Evolutionary conservation across 768 basidiomycete genomes (phyloP).

Genomic region (Tylopilus intermedius): DNA sequence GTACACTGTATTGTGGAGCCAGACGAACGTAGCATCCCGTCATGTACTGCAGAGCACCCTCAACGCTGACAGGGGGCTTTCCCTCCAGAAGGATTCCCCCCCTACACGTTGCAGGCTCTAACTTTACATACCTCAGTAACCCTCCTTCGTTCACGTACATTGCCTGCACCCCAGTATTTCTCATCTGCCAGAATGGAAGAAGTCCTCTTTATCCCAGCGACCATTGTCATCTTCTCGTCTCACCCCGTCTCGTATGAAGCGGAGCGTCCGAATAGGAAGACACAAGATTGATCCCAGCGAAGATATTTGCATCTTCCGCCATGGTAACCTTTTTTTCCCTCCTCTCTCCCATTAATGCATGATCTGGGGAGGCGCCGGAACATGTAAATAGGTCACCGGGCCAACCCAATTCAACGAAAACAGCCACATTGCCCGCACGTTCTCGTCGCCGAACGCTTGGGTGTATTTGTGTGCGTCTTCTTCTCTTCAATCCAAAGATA

Average conservation of each 20-base stretch:
- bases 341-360: no score
- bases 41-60: background rate
- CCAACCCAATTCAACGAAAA: no score
- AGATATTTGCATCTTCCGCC: background rate
- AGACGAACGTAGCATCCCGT: background rate
- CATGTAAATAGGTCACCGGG: background rate
- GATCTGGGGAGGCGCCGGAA: background rate
- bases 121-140: background rate
- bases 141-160: conserved; percentile 3
- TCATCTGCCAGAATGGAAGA: conserved; percentile 13
- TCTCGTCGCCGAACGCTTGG: conserved; percentile 3
- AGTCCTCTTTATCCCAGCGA: no score
- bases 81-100: conserved; percentile 5
- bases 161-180: conserved; percentile 2
- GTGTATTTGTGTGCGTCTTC: background rate
- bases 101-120: conserved; percentile 14
- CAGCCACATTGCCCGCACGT: conserved; percentile 9
- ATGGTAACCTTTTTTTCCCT: background rate
- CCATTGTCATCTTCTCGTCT: background rate
- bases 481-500: conserved; percentile 10
- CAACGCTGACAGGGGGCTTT: background rate
- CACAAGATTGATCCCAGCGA: conserved; percentile 6
- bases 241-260: background rate
- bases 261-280: conserved; percentile 12
- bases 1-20: background rate